Evolutionary conservation across 257 asterid species (phyloP).

Genomic region (Ilex asprella): DNA sequence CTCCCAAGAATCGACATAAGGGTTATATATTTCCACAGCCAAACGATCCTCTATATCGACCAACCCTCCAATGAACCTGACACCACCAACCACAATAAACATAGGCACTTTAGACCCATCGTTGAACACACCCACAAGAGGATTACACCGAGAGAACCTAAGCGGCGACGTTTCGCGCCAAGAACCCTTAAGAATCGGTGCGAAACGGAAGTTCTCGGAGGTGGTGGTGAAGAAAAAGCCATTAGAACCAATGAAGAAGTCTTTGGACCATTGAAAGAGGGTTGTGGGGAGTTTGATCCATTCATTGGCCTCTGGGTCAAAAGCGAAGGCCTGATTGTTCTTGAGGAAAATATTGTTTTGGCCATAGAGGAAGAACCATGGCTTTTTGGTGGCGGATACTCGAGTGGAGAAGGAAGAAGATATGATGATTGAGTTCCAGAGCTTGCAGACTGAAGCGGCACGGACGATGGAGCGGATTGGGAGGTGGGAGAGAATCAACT

Average conservation of each 20-base stretch:
- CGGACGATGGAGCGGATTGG: constrained; percentile 25
- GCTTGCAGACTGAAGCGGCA: constrained; percentile 35
- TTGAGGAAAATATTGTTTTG: constrained; percentile 7
- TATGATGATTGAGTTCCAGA: constrained; percentile 21
- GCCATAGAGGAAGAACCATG: constrained; percentile 32
- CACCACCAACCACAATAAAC: constrained; percentile 25
- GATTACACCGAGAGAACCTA: constrained; percentile 10
- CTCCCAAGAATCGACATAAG: constrained; percentile 22
- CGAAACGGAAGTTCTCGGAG: constrained; percentile 15
- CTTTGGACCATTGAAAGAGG: background rate
- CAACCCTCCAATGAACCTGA: constrained; percentile 6
- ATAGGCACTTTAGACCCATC: constrained; percentile 11
- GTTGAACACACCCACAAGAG: constrained; percentile 16
- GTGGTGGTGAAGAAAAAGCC: constrained; percentile 20
- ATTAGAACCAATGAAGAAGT: constrained; percentile 14
- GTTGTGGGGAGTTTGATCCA: constrained; percentile 27
- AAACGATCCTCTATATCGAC: constrained; percentile 14
- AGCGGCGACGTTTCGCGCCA: constrained; percentile 23
- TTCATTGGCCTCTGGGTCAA: constrained; percentile 21
- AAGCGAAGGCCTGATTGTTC: constrained; percentile 19
- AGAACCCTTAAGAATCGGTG: constrained; percentile 2
- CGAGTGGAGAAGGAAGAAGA: constrained; percentile 20
- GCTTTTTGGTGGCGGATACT: constrained; percentile 6
- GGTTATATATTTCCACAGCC: constrained; percentile 23
- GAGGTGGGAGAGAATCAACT: constrained; percentile 25